Evolutionary conservation across 2,329 filamentous ascomycete species (phyloP), one percentile per base, ranked within the genome.

Genomic region (Hypoxylon sp.): DNA sequence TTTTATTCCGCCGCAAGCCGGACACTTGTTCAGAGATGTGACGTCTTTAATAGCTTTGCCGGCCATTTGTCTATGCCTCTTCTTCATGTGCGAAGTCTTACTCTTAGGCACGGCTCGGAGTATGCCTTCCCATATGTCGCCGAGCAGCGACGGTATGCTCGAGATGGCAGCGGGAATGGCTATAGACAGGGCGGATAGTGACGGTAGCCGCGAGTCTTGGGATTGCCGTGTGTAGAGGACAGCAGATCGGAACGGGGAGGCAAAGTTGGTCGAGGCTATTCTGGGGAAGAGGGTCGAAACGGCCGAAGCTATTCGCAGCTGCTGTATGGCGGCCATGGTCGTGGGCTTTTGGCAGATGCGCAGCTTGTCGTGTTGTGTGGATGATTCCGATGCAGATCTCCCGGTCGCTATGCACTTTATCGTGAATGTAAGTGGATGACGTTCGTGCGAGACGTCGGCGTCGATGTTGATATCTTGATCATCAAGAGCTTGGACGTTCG

Each of bases 71-170:
- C 96, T 87, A 72, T 92, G 88, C 68, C 95, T 85, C 83, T 92
- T 97, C 81, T 95, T 97, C 81, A 91, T 91, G 76, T 99, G 92
- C 37, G 94, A 97, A 27, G 92, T 96, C 85, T 98, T 99, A 81
- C 97, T 98, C 84, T 99, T 99, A 4, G 95, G 95, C 13, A 98
- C 95, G 1, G 95, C 95, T 65, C 88, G 88, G 66, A 99, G 82
- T 41, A 99, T 85, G 4, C 91, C 92, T 67, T 97, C 94, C 94
- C 94, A 98, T 69, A 99, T 87, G 62, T 90, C 90, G 53, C 85
- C 87, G 18, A 97, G 77, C n/a, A 92, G 72, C 4, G 83, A 83
- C 4, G 90, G 88, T 48, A 93, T 79, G 46, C 79, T 85, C 65
- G 86, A 81, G 64, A 91, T 79, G 33, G 79, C 76, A 10, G 83